Conservation (phyloP, 768 basidiomycete genomes). For the Tricholoma bakamatsutake region DNA sequence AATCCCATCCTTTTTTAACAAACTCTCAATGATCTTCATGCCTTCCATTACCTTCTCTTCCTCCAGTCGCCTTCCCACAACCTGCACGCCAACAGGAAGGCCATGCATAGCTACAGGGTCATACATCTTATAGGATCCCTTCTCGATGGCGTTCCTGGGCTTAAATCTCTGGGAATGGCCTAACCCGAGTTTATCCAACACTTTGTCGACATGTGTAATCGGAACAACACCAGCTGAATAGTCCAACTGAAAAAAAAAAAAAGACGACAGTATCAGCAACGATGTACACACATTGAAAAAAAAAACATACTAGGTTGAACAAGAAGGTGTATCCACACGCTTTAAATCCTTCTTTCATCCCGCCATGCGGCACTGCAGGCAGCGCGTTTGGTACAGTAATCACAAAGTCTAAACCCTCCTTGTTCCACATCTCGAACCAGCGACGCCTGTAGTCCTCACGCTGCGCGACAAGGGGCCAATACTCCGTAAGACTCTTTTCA, state of each 20-base stretch:
- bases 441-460: constrained; percentile 36
- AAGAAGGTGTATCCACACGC: constrained; percentile 56
- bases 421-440: constrained; percentile 38
- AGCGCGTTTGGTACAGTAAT: constrained; percentile 53
- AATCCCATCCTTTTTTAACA: constrained; percentile 23
- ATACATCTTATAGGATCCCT: constrained; percentile 44
- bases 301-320: constrained; percentile 47
- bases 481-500: constrained; percentile 39
- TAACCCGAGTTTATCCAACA: constrained; percentile 32
- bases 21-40: constrained; percentile 45
- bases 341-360: constrained; percentile 46
- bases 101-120: constrained; percentile 49
- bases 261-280: background rate
- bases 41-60: constrained; percentile 61
- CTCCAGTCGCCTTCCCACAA: constrained; percentile 52
- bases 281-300: background rate
- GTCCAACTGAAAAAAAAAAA: constrained; percentile 31
- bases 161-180: constrained; percentile 18
- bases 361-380: constrained; percentile 48
- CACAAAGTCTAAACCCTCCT: constrained; percentile 48
- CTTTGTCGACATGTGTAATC: constrained; percentile 44
- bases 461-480: constrained; percentile 40
- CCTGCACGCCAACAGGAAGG: constrained; percentile 55
- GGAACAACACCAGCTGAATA: constrained; percentile 54
- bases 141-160: constrained; percentile 38